phyloP scores from a whole-genome alignment of 2,329 filamentous ascomycete species.

The Gnomoniopsis smithogilvyi region DNA sequence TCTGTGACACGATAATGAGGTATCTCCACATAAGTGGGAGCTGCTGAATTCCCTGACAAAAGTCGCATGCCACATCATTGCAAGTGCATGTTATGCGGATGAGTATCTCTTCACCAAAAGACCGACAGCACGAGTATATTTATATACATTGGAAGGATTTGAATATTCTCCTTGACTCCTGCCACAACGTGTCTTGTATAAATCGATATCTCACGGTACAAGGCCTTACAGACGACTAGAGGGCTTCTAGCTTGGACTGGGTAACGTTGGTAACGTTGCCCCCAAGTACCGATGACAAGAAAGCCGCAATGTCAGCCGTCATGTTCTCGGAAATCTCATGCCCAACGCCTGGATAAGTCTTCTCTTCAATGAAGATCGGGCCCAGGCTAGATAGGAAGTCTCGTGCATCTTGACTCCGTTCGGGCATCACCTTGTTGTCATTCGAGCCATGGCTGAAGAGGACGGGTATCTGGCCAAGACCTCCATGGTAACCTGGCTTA shows the following conservation, averaged over 20 bases:
- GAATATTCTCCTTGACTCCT: too few relatives aligned
- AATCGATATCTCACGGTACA: too few relatives aligned
- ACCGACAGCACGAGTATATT: too few relatives aligned
- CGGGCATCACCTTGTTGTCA: constrained; percentile 38
- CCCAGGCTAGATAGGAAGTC: constrained; percentile 33
- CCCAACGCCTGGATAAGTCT: constrained; percentile 36
- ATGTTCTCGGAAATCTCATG: constrained; percentile 44
- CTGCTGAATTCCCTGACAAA: too few relatives aligned
- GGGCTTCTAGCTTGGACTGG: neutral
- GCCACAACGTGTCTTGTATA: too few relatives aligned
- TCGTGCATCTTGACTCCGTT: constrained; percentile 32
- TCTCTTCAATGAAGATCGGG: constrained; percentile 29
- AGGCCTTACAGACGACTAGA: too few relatives aligned
- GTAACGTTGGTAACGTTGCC: neutral
- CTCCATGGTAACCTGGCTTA: constrained; percentile 4
- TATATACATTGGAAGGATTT: too few relatives aligned
- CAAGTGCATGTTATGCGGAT: too few relatives aligned
- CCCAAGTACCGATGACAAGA: constrained; percentile 22
- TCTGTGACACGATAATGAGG: too few relatives aligned
- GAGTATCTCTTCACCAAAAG: too few relatives aligned
- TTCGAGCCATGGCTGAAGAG: constrained; percentile 43
- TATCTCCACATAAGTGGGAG: too few relatives aligned
- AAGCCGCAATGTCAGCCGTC: constrained; percentile 34
- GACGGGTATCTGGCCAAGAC: constrained; percentile 30
- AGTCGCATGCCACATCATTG: too few relatives aligned